Evolutionary conservation across 495 filamentous ascomycete genomes (phyloP).

Genomic region (Tuber magnatum): DNA sequence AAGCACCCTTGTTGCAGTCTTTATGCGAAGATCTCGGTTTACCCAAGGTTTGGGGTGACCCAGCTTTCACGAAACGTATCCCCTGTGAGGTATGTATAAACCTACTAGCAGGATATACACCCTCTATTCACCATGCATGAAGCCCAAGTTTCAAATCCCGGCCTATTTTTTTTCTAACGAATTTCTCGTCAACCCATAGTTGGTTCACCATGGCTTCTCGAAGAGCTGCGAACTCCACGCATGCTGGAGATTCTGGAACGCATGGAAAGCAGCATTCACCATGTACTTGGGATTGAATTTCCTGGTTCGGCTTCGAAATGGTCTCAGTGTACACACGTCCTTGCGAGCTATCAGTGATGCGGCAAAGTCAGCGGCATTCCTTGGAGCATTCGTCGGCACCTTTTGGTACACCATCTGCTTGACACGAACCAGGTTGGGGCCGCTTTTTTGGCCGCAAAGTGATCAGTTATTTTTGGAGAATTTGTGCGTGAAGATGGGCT

Average conservation of each 20-base stretch:
- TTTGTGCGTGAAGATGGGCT: conserved; percentile 66
- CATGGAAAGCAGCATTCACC: conserved; percentile 66
- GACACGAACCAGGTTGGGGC: conserved; percentile 70
- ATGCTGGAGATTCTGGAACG: conserved; percentile 58
- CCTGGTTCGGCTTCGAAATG: conserved; percentile 53
- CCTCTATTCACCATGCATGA: background rate
- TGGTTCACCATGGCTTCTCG: conserved; percentile 78
- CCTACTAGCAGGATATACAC: background rate
- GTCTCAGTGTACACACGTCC: conserved; percentile 43
- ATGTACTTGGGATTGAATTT: conserved; percentile 79
- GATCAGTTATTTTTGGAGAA: conserved; percentile 52
- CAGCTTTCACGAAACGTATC: conserved; percentile 62
- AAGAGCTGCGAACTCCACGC: conserved; percentile 75
- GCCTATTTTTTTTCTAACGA: background rate
- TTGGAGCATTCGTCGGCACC: conserved; percentile 70
- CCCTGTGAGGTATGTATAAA: conserved; percentile 56
- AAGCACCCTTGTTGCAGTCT: conserved; percentile 59
- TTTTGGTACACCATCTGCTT: conserved; percentile 90
- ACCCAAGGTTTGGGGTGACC: conserved; percentile 70
- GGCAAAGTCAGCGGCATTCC: conserved; percentile 68
- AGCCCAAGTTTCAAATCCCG: conserved; percentile 16
- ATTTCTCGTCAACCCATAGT: conserved; percentile 32
- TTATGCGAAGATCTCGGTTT: conserved; percentile 70
- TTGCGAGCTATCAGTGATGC: conserved; percentile 54
- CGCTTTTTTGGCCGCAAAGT: conserved; percentile 51